Conservation (phyloP, 768 basidiomycete species). For the Leccinellum albellum region DNA sequence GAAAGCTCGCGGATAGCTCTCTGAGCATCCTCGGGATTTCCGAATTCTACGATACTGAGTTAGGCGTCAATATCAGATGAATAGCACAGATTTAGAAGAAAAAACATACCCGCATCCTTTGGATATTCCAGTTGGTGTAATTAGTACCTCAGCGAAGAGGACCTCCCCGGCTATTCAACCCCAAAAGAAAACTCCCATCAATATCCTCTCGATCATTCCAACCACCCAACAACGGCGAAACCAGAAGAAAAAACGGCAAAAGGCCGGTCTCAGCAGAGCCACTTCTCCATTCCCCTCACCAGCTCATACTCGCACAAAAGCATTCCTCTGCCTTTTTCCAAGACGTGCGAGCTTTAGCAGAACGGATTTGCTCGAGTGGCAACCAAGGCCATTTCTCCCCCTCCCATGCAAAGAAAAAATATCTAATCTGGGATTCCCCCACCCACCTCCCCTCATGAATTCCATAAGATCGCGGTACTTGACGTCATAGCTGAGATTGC, state of each 20-base stretch:
- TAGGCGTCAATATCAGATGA: constrained; percentile 11
- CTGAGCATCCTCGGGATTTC: constrained; percentile 84
- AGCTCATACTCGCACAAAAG: constrained; percentile 33
- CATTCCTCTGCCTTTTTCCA: constrained; percentile 31
- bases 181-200: constrained; percentile 90
- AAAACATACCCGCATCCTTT: constrained; percentile 96
- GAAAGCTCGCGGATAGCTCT: constrained; percentile 87
- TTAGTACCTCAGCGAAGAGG: constrained; percentile 98
- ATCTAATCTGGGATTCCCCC: constrained; percentile 63
- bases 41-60: constrained; percentile 90
- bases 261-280: constrained; percentile 35
- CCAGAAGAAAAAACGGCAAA: constrained; percentile 38
- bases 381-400: constrained; percentile 26
- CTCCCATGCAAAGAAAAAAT: constrained; percentile 46
- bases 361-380: constrained; percentile 32
- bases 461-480: constrained; percentile 98
- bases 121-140: constrained; percentile 93
- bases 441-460: constrained; percentile 99
- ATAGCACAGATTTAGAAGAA: not conserved
- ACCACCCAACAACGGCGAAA: constrained; percentile 45
- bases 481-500: constrained; percentile 98
- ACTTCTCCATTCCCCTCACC: constrained; percentile 33
- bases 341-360: constrained; percentile 35
- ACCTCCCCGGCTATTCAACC: constrained; percentile 98
- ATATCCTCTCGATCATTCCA: constrained; percentile 76